These are phyloP conservation scores for Suillus weaverae DNA, from an alignment of 768 basidiomycete genomes.

Conservation along the genomic window DNA sequence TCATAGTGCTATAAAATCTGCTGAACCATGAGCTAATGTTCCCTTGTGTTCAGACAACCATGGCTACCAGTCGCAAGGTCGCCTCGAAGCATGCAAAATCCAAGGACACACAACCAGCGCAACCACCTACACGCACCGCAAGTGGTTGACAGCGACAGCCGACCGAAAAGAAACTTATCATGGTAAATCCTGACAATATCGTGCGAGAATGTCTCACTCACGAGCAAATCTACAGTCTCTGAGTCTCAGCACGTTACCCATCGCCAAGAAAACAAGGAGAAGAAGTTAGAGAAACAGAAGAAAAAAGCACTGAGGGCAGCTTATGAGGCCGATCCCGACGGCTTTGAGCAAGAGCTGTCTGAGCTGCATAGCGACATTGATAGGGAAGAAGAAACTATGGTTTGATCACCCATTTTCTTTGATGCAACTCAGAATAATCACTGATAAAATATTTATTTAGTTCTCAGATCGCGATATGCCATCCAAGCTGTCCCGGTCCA, in stretches of 20 bases:
- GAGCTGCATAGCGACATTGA: conserved; percentile 5
- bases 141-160: conserved; percentile 2
- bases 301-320: background rate
- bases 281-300: background rate
- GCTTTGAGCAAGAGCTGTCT: background rate
- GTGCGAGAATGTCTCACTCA: background rate
- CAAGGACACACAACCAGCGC: background rate
- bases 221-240: background rate
- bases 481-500: background rate
- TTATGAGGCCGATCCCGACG: background rate
- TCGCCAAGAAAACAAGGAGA: background rate
- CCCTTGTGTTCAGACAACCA: too few relatives aligned
- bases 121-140: too few relatives aligned
- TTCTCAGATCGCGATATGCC: background rate
- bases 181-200: conserved; percentile 1
- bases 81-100: background rate
- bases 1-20: too few relatives aligned
- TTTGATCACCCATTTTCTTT: background rate
- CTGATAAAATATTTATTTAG: background rate
- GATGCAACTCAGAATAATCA: too few relatives aligned
- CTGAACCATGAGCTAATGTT: too few relatives aligned
- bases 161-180: conserved; percentile 10
- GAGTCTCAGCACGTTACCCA: background rate
- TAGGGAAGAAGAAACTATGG: conserved; percentile 10
- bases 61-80: too few relatives aligned